Evolutionary conservation across 345 rosid genomes (phyloP), one percentile per base, ranked within the genome.

Genomic region (Salix exigua): DNA sequence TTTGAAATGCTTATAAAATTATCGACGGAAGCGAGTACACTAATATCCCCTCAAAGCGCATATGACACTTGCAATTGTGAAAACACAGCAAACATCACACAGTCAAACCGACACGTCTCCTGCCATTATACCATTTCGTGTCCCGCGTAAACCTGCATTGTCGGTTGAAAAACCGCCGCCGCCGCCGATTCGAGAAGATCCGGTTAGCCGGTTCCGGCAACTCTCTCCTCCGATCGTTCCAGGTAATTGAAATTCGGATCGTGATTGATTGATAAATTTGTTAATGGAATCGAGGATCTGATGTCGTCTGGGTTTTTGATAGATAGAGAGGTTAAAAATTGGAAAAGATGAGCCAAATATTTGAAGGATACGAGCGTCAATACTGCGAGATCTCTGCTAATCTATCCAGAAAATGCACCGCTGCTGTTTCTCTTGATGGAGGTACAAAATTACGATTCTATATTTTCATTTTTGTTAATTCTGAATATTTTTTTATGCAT

Each of bases 381-480:
- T 81, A 81, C 71, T 77, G 84, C 73, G 84, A 81, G 70, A 76
- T 81, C 23, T 81, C 84, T 8, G 75, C 79, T 9, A 81, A 77
- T 72, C 72, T 77, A 11, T 77, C 84, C 38, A 73, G 73, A 68
- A 81, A 70, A 55, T 81, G 84, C 75, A 81, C 65, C 18, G 71
- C 78, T 1, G 73, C 78, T 26, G 64, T 12, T 25, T 63, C 84
- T 33, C 81, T 74, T 62, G 75, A 23, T 53, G 81, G 84, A 81
- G 84, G 84, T 82, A 31, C 18, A 6, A 33, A 7, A 9, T 37
- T 3, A 21, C 46, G 18, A 66, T n/a, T 58, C 3, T 58, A n/a
- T 23, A n/a, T 58, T 58, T 23, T 58, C 62, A 18, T 51, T 51
- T 51, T 51, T 6, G 6, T 8, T 35, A 21, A 35, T 68, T 37